A percentile compares a stretch with the other conserved stretches of the same genome.
phyloP scores from a whole-genome alignment of 208 protist genomes.

The Tritrichomonas musculus region DNA sequence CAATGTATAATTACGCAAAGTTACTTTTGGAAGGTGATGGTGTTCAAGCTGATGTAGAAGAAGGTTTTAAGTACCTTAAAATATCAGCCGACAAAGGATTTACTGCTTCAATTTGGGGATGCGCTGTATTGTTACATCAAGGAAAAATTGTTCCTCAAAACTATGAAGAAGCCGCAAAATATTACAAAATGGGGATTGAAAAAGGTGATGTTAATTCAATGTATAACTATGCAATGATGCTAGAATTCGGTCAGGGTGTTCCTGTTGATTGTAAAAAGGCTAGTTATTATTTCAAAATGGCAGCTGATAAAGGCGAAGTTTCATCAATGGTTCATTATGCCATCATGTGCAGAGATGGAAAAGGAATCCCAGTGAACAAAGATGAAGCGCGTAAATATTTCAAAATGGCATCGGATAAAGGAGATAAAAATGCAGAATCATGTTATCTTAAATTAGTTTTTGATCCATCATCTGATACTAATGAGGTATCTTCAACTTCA shows the following conservation, averaged over 20 bases:
- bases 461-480: too few relatives aligned
- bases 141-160: not conserved
- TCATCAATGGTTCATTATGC: not conserved
- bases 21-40: not conserved
- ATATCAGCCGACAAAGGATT: not conserved
- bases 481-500: too few relatives aligned
- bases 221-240: not conserved
- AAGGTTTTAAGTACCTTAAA: not conserved
- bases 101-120: not conserved
- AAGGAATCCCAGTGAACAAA: not conserved
- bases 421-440: too few relatives aligned
- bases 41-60: not conserved
- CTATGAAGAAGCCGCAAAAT: not conserved
- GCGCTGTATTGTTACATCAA: not conserved
- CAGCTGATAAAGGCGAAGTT: not conserved
- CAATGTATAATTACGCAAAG: not conserved
- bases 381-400: not conserved
- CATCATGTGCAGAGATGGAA: not conserved
- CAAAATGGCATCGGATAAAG: not conserved
- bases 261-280: not conserved
- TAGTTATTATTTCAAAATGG: not conserved
- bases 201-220: not conserved
- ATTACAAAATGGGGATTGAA: not conserved
- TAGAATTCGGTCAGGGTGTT: not conserved
- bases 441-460: too few relatives aligned